A percentile compares a stretch with the other conserved stretches of the same genome.
These are phyloP conservation scores for Peltaster fructicola DNA, from an alignment of 2,329 filamentous ascomycete species.

Conservation along the genomic window DNA sequence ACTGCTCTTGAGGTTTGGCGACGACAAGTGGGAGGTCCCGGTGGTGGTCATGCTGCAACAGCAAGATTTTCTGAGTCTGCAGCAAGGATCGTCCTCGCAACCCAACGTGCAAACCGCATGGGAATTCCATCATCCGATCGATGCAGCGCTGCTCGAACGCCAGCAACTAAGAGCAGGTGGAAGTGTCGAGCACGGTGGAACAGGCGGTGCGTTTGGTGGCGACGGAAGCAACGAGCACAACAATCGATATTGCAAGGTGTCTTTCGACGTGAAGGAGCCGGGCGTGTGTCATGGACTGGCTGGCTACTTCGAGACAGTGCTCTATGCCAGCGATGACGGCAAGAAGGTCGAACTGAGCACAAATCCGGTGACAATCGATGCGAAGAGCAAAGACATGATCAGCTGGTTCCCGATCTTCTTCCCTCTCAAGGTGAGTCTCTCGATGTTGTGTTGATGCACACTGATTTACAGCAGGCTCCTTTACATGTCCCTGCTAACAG, in stretches of 20 bases:
- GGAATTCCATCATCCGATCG: constrained; percentile 66
- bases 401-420: constrained; percentile 99
- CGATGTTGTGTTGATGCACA: too few species aligned
- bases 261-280: constrained; percentile 59
- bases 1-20: constrained; percentile 43
- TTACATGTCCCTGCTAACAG: constrained; percentile 70
- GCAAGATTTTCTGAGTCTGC: constrained; percentile 47
- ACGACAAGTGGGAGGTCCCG: constrained; percentile 62
- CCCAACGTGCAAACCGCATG: constrained; percentile 55
- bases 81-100: constrained; percentile 10
- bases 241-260: constrained; percentile 56
- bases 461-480: constrained; percentile 39
- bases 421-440: constrained; percentile 59
- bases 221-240: constrained; percentile 86
- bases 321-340: constrained; percentile 43
- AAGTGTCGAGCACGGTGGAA: constrained; percentile 48
- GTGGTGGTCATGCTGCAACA: constrained; percentile 90
- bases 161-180: constrained; percentile 41
- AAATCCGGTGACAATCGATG: constrained; percentile 77
- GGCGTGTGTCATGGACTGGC: constrained; percentile 81
- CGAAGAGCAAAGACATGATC: constrained; percentile 94
- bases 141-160: constrained; percentile 37
- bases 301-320: constrained; percentile 92
- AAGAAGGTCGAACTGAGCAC: constrained; percentile 66
- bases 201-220: constrained; percentile 55